Percentiles rank a stretch among this genome's conserved stretches.
phyloP scores from a whole-genome alignment of 192 early-diverging fungal species.

The Umbelopsis isabellina region DNA sequence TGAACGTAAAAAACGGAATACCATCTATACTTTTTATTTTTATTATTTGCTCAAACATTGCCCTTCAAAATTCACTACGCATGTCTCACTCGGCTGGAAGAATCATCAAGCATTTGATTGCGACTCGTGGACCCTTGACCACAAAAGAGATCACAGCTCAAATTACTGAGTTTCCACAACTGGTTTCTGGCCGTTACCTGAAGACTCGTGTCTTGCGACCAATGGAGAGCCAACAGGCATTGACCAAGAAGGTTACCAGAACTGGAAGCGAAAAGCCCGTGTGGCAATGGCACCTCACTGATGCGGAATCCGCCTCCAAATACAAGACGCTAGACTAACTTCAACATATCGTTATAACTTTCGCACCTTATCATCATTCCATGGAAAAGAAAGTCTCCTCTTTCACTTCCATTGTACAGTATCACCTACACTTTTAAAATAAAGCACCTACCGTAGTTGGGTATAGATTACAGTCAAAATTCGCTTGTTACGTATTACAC shows the following conservation, averaged over 20 bases:
- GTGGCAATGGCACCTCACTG: constrained; percentile 14
- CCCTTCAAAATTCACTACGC: not conserved
- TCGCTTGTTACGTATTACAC: too few species aligned
- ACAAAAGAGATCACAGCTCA: constrained; percentile 4
- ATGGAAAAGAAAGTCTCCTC: too few species aligned
- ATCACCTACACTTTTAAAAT: too few species aligned
- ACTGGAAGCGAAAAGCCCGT: constrained; percentile 1
- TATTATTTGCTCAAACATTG: not conserved
- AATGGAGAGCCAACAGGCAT: constrained; percentile 5
- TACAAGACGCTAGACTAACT: constrained; percentile 4
- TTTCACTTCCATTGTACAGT: too few species aligned
- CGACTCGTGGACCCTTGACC: constrained; percentile 13
- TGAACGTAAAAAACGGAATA: too few species aligned
- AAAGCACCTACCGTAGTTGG: too few species aligned
- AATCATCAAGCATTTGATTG: constrained; percentile 22
- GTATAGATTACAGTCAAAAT: too few species aligned
- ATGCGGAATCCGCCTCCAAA: not conserved
- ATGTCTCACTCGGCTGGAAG: constrained; percentile 20
- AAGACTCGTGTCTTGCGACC: constrained; percentile 19
- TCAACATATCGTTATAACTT: not conserved
- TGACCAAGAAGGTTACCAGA: not conserved
- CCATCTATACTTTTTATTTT: not conserved
- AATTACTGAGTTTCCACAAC: constrained; percentile 2
- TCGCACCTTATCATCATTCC: too few species aligned
- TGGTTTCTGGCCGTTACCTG: not conserved